These are phyloP conservation scores for Panellus pusillus DNA, from an alignment of 768 basidiomycete genomes.

Conservation along the genomic window DNA sequence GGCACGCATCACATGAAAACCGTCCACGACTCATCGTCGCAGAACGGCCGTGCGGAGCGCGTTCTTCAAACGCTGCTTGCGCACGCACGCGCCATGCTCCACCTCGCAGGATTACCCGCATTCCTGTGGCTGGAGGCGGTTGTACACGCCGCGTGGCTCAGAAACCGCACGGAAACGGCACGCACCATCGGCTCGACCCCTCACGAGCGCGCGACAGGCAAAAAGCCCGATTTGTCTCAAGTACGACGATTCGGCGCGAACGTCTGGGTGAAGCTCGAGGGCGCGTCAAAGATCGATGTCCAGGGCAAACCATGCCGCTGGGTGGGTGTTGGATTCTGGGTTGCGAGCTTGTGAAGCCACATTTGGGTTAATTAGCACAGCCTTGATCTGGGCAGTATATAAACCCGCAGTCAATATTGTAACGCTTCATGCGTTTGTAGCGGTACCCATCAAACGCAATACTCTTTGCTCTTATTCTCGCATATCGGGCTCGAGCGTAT, in stretches of 20 bases:
- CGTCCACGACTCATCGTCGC: constrained; percentile 21
- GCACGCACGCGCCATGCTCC: constrained; percentile 20
- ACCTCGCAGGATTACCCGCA: constrained; percentile 8
- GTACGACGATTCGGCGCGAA: neutral
- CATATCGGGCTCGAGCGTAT: no score
- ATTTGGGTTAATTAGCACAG: no score
- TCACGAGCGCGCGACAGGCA: neutral
- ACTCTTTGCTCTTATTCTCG: no score
- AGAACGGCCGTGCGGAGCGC: constrained; percentile 32
- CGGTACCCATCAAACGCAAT: no score
- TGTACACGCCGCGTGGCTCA: constrained; percentile 14
- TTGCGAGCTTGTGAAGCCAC: no score
- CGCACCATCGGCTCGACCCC: constrained; percentile 1
- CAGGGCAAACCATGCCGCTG: constrained; percentile 11
- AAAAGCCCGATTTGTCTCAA: neutral
- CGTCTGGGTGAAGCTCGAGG: constrained; percentile 7
- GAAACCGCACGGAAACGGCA: constrained; percentile 17
- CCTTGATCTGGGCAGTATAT: no score
- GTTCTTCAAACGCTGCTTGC: constrained; percentile 24
- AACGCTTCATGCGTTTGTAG: no score
- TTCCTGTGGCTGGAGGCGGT: constrained; percentile 27
- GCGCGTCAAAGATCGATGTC: constrained; percentile 9
- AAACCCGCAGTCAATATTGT: no score
- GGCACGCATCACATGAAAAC: constrained; percentile 15
- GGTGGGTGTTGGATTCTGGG: no score